Evolutionary conservation across 2,329 filamentous ascomycete species (phyloP).

Genomic region (Diaporthe sp.): DNA sequence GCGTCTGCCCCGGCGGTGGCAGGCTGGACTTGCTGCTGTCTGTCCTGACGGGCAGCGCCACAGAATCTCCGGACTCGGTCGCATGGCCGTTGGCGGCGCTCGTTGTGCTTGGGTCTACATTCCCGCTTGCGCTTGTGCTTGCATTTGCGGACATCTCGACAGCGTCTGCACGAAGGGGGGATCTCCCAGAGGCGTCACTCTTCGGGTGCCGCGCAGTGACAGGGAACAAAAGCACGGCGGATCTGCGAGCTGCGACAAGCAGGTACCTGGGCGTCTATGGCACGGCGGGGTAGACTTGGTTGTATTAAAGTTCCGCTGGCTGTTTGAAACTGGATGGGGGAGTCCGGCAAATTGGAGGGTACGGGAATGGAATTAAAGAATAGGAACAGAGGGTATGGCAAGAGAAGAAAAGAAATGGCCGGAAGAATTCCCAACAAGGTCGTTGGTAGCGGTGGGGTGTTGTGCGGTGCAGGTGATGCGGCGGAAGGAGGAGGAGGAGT

Average conservation of each 20-base stretch:
- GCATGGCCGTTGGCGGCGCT: conserved; percentile 27
- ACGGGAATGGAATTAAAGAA: not conserved
- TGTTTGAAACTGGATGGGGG: conserved; percentile 17
- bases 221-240: not conserved
- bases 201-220: conserved; percentile 18
- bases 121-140: conserved; percentile 10
- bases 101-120: not conserved
- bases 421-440: not conserved
- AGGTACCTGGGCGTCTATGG: not conserved
- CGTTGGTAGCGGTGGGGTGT: conserved; percentile 26
- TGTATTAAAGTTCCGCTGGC: conserved; percentile 19
- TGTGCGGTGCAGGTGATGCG: conserved; percentile 27
- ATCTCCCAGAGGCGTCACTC: not conserved
- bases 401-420: not conserved
- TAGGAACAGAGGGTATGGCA: conserved; percentile 22
- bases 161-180: not conserved
- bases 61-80: not conserved
- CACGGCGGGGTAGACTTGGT: conserved; percentile 21
- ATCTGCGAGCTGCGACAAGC: not conserved
- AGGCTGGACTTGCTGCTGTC: conserved; percentile 45
- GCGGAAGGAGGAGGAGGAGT: not conserved
- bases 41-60: conserved; percentile 40
- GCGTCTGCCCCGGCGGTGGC: conserved; percentile 59
- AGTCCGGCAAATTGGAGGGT: not conserved
- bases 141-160: conserved; percentile 23